Evolutionary conservation across 2,329 filamentous ascomycete species (phyloP), one percentile per base, ranked within the genome.

Genomic region (Endoconidiophora polonica): DNA sequence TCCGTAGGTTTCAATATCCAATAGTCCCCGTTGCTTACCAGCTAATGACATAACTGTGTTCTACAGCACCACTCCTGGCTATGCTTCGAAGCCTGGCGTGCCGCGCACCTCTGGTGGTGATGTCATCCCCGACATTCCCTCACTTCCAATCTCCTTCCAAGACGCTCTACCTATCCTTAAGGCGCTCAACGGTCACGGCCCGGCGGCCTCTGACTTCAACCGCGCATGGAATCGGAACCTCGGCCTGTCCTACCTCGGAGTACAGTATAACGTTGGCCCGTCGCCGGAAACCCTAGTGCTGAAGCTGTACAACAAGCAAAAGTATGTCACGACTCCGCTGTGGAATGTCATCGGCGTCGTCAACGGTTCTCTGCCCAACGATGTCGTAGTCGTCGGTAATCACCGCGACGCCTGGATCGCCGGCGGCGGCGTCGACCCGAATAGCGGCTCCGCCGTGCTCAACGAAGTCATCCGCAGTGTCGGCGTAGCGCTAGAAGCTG

Each of bases 291-390:
- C 76, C 48, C 60, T 90, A 1, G 76, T 77, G 1, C 67, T 91
- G 49, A 86, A 87, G 59, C 72, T 85, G 39, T 72, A 74, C 59
- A 94, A 90, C 58, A 70, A 86, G 58, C 86, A 93, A 65, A 77
- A 86, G 43, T 91, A 94, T 59, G 77, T 78, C 12, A 90, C 76
- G 1, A 91, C 83, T 0, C 83, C 84, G 3, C 68, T 90, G 48
- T 94, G 87, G 87, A 83, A 98, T 60, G 85, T 91, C 2, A 90
- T 96, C 56, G 90, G 90, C 42, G 71, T 91, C 43, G 85, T 98
- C 62, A 94, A 94, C 58, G 91, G 90, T 7, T 83, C 82, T 0
- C 77, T 91, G 36, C 70, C 79, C 0, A 79, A 94, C 58, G 87
- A 95, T 59, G 86, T 94, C 1, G 71, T 98, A 43, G 73, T 98